Evolutionary conservation across 1,139 yeast species (phyloP).

Genomic region (Zygosaccharomyces sapae): DNA sequence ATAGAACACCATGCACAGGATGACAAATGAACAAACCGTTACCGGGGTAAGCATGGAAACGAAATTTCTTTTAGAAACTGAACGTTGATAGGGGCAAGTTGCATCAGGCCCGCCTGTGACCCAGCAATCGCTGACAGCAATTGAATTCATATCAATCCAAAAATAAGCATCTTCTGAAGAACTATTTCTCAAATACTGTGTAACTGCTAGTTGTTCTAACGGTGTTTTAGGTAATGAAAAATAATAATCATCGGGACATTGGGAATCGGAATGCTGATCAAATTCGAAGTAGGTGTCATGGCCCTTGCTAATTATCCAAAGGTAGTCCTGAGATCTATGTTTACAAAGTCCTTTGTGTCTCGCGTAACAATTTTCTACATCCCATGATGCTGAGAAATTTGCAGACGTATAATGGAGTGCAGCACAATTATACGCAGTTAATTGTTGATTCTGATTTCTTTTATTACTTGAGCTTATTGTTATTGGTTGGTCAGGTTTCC

Average conservation of each 20-base stretch:
- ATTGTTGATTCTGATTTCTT: constrained; percentile 19
- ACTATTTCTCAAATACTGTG: constrained; percentile 22
- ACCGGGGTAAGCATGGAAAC: constrained; percentile 66
- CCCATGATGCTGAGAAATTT: constrained; percentile 49
- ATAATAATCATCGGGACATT: constrained; percentile 49
- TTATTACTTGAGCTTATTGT: constrained; percentile 18
- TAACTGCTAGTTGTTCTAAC: constrained; percentile 41
- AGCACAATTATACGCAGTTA: constrained; percentile 61
- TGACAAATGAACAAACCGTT: constrained; percentile 50
- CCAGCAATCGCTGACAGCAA: constrained; percentile 75
- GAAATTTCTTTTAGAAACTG: constrained; percentile 53
- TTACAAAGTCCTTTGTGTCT: constrained; percentile 55
- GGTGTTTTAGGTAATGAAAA: constrained; percentile 60
- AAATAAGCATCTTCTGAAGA: constrained; percentile 30
- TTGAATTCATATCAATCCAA: constrained; percentile 85
- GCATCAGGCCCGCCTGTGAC: constrained; percentile 80
- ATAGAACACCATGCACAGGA: constrained; percentile 43
- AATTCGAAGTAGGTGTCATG: constrained; percentile 46
- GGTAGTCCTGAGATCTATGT: constrained; percentile 38
- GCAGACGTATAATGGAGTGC: constrained; percentile 29
- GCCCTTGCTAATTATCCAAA: constrained; percentile 46
- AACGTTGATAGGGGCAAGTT: constrained; percentile 68
- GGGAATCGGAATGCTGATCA: constrained; percentile 37
- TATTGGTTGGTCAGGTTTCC: constrained; percentile 58
- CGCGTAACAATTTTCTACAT: constrained; percentile 60